Evolutionary conservation across 495 filamentous ascomycete genomes (phyloP), one percentile per base, ranked within the genome.

Genomic region (Chaetomium tenue): DNA sequence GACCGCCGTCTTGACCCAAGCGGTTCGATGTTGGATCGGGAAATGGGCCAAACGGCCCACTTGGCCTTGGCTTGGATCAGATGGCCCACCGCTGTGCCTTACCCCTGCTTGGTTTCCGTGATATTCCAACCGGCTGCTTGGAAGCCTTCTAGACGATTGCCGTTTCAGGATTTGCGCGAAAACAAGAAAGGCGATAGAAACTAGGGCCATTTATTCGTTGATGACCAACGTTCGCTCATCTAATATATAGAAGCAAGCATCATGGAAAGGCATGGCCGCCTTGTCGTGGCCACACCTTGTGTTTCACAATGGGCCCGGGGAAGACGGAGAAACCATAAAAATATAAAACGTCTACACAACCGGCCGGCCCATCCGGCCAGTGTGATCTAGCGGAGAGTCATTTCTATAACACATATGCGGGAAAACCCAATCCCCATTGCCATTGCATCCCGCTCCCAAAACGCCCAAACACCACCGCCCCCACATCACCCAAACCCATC

Each of bases 391-490:
- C 40, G 16, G 44, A 47, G 26, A 52, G 11, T 51, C 48, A 26
- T 13, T 9, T 50, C 54, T 57, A 40, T 57, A 57, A 44, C 15
- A 28, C 39, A 46, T 58, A 46, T 18, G 23, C 8, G 50, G 51
- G 39, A 7, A 50, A 44, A 63, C 63, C 16, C 5, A 2, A 25
- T 12, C 3, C 47, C 26, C 30, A 42, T 9, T 40, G 26, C 26
- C 30, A 42, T 9, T 40, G 26, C 25, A 26, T n/a, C 50, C 33
- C 33, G 55, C 52, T 42, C 64, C 60, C 54, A 60, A 58, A 63
- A 63, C 63, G 66, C 63, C 52, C 30, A 52, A 63, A 68, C 61
- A 60, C 47, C 52, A 37, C n/a, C 2, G 37, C 40, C 61, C 23
- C 63, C 68, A 6, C 68, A 37, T 33, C 57, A 48, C 64, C 9